Evolutionary conservation across 2,329 filamentous ascomycete species (phyloP).

Genomic region (Botrytis pseudocinerea): DNA sequence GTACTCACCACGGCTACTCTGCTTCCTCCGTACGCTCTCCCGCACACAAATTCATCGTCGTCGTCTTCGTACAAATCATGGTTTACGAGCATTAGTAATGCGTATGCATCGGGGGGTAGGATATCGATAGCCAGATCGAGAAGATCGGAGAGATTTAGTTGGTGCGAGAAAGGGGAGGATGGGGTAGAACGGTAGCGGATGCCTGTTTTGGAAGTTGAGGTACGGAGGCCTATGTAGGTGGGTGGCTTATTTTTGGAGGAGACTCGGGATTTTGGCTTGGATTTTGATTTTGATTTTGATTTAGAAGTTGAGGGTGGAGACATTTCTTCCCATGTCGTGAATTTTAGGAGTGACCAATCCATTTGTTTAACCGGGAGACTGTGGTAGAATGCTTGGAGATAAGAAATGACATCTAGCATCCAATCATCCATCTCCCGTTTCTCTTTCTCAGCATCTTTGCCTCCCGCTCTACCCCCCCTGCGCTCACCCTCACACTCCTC

Average conservation of each 20-base stretch:
- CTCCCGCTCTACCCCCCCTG: conserved; percentile 23
- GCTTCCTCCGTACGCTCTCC: conserved; percentile 64
- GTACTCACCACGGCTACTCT: conserved; percentile 62
- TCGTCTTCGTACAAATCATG: conserved; percentile 43
- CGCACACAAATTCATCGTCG: conserved; percentile 66
- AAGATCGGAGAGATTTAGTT: conserved; percentile 37
- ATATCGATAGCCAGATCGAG: conserved; percentile 36
- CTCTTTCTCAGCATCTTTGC: not conserved
- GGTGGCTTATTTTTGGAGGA: not conserved
- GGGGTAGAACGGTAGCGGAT: conserved; percentile 33
- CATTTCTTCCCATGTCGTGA: conserved; percentile 26
- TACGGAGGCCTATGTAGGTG: conserved; percentile 15
- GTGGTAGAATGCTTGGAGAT: conserved; percentile 36
- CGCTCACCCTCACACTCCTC: conserved; percentile 20
- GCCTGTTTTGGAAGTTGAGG: conserved; percentile 23
- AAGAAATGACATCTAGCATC: conserved; percentile 29
- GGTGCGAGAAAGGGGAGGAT: conserved; percentile 29
- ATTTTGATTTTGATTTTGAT: not conserved
- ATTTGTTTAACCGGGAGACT: conserved; percentile 34
- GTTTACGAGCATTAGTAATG: conserved; percentile 34
- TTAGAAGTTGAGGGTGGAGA: not conserved
- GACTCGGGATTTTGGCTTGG: not conserved
- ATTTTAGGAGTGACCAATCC: conserved; percentile 24
- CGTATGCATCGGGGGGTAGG: conserved; percentile 36
- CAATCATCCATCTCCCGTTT: not conserved